A percentile compares a stretch with the other conserved stretches of the same genome.
Evolutionary conservation across 805 yeast genomes (phyloP).

Genomic region (Candida taoyuanica): DNA sequence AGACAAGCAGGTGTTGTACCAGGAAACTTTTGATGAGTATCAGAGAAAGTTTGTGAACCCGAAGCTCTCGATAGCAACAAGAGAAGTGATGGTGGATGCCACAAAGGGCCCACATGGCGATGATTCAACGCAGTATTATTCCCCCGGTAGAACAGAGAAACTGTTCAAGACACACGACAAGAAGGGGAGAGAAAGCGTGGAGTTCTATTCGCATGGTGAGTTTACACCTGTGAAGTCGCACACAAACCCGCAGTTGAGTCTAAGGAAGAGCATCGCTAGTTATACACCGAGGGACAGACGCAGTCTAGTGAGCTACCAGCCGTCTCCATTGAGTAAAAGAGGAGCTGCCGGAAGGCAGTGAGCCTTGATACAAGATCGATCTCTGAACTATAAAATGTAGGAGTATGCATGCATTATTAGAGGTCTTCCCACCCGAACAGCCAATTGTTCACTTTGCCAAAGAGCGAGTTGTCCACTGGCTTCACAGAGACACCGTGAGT

Average conservation of each 20-base stretch:
- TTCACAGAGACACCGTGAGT: constrained; percentile 11
- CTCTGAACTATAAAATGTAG: no score
- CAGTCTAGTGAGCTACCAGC: constrained; percentile 13
- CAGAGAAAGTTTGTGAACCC: constrained; percentile 61
- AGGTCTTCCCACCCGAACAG: constrained; percentile 54
- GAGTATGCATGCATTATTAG: constrained; percentile 12
- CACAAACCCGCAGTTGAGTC: background rate
- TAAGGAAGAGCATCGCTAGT: constrained; percentile 11
- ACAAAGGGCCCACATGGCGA: constrained; percentile 32
- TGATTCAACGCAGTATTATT: constrained; percentile 27
- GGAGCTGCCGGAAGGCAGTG: no score
- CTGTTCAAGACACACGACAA: constrained; percentile 49
- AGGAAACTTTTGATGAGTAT: constrained; percentile 60
- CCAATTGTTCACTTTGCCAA: constrained; percentile 39
- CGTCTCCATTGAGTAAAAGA: constrained; percentile 24
- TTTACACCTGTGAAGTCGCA: constrained; percentile 27
- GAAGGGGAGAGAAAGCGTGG: constrained; percentile 28
- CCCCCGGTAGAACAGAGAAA: constrained; percentile 31
- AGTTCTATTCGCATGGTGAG: constrained; percentile 28
- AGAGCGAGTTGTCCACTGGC: constrained; percentile 1
- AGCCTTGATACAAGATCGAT: no score
- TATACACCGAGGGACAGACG: constrained; percentile 17
- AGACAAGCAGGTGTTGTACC: constrained; percentile 57
- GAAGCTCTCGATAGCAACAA: constrained; percentile 41
- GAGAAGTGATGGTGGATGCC: constrained; percentile 62